These are phyloP conservation scores for Tremella yokohamensis DNA, from an alignment of 768 basidiomycete genomes.

Conservation along the genomic window DNA sequence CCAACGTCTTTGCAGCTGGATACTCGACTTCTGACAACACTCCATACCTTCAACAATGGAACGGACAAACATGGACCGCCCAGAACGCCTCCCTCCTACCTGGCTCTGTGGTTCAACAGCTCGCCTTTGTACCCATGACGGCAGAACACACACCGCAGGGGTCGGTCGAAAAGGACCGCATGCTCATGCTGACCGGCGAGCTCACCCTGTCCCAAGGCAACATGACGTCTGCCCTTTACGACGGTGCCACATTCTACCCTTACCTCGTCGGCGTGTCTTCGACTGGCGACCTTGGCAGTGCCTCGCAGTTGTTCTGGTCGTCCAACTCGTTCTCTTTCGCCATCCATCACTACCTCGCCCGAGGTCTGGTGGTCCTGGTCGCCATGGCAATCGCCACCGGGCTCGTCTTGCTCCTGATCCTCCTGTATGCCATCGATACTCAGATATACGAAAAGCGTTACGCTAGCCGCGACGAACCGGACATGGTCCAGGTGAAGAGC, in stretches of 20 bases:
- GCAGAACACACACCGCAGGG: constrained; percentile 67
- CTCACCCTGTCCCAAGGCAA: constrained; percentile 71
- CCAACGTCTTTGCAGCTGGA: constrained; percentile 87
- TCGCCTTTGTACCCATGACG: constrained; percentile 85
- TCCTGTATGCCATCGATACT: constrained; percentile 36
- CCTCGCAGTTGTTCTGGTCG: constrained; percentile 71
- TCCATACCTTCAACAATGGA: constrained; percentile 78
- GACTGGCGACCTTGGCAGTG: constrained; percentile 65
- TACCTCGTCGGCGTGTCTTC: constrained; percentile 69
- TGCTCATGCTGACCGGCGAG: constrained; percentile 82
- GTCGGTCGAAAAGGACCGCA: constrained; percentile 73
- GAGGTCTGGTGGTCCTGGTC: constrained; percentile 90
- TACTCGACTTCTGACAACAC: constrained; percentile 63
- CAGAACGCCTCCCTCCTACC: constrained; percentile 56
- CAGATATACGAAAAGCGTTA: constrained; percentile 3
- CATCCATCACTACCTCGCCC: constrained; percentile 72
- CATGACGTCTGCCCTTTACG: constrained; percentile 79
- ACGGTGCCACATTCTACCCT: constrained; percentile 76
- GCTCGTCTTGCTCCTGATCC: constrained; percentile 54
- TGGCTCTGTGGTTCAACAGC: constrained; percentile 68
- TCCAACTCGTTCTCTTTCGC: constrained; percentile 55
- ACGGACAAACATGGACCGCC: constrained; percentile 71
- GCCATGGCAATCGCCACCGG: constrained; percentile 96
- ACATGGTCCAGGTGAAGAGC: not conserved
- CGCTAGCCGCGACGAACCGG: not conserved